A percentile compares a stretch with the other conserved stretches of the same genome.
phyloP scores from a whole-genome alignment of 2,329 filamentous ascomycete species.

The Chrysoporthe deuterocubensis region DNA sequence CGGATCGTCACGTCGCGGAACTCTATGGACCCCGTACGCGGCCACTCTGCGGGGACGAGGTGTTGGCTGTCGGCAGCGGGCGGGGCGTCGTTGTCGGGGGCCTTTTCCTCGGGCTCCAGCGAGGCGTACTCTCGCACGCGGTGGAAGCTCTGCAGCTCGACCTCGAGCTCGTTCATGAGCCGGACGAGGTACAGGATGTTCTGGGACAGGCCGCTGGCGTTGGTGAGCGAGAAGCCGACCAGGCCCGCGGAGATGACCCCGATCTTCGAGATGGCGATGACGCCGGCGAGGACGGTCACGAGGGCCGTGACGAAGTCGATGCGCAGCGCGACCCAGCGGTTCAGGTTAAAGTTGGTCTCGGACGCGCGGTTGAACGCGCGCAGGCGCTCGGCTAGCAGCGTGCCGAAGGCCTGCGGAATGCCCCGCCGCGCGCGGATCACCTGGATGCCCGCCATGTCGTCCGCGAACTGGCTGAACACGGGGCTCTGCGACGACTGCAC shows the following conservation, averaged over 20 bases:
- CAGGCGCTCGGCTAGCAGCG: constrained; percentile 55
- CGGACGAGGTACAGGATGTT: constrained; percentile 57
- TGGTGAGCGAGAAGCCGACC: constrained; percentile 60
- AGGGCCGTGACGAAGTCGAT: constrained; percentile 59
- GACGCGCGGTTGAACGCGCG: constrained; percentile 50
- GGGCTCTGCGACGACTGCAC: constrained; percentile 51
- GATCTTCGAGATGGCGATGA: constrained; percentile 55
- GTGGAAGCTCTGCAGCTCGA: constrained; percentile 56
- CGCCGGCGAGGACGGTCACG: constrained; percentile 54
- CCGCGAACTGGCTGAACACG: constrained; percentile 59
- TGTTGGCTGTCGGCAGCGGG: constrained; percentile 5
- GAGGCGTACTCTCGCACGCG: constrained; percentile 39
- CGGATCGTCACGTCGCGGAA: constrained; percentile 36
- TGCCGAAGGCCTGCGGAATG: constrained; percentile 52
- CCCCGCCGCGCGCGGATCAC: constrained; percentile 52
- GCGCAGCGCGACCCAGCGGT: constrained; percentile 61
- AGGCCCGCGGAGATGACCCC: constrained; percentile 54
- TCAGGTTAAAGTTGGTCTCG: constrained; percentile 58
- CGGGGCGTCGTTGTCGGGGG: constrained; percentile 19
- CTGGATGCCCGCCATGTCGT: constrained; percentile 38
- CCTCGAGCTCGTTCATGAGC: constrained; percentile 59
- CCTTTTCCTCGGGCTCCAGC: constrained; percentile 35
- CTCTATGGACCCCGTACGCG: constrained; percentile 34
- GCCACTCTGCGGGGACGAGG: constrained; percentile 34
- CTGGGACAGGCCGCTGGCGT: constrained; percentile 57